Evolutionary conservation across 2,329 filamentous ascomycete genomes (phyloP), one percentile per base, ranked within the genome.

Genomic region (Colletotrichum spaethianum): DNA sequence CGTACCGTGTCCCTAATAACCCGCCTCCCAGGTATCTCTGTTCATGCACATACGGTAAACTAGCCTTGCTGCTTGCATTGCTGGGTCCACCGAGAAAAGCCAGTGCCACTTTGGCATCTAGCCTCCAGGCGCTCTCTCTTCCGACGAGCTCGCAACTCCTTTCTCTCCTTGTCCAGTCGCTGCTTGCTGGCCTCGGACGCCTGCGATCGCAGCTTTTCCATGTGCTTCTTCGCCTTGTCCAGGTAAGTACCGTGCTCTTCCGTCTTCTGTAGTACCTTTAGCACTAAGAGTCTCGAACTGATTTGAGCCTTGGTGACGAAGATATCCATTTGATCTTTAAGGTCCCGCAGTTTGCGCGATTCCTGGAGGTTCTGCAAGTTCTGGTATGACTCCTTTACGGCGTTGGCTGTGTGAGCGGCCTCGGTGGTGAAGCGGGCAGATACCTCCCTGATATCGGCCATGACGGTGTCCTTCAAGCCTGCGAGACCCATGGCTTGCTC

Each of bases 281-380:
- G 80, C 88, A 88, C 91, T 81, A 86, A 84, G 40, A 90, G 82
- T 78, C 86, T 89, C 18, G 89, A 89, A 53, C 82, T 82, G 33
- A 92, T 82, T 76, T 90, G 89, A 18, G 89, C 87, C 48, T 83
- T 84, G 36, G 90, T 79, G 12, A 91, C 74, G 0, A 81, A 79
- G 6, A 89, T 78, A 33, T 85, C 79, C 2, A 87, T 75, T 55
- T 85, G 83, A 9, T 85, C 79, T 61, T 83, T 79, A 2, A 82
- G 73, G 4, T 80, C 77, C 40, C 78, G 77, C 14, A 81, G 73
- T 33, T 80, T 77, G 26, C 78, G 80, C 14, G 76, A 67, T 9
- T 80, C 74, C 61, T 81, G 79, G 1, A 79, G 78, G 50, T 81
- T 78, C 23, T 76, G 73, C 18, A 75, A 60, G 18, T 78, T 77